Base-by-base conservation (phyloP, 1,284 basidiomycete species). In the Veloboletus limbatus region DNA sequence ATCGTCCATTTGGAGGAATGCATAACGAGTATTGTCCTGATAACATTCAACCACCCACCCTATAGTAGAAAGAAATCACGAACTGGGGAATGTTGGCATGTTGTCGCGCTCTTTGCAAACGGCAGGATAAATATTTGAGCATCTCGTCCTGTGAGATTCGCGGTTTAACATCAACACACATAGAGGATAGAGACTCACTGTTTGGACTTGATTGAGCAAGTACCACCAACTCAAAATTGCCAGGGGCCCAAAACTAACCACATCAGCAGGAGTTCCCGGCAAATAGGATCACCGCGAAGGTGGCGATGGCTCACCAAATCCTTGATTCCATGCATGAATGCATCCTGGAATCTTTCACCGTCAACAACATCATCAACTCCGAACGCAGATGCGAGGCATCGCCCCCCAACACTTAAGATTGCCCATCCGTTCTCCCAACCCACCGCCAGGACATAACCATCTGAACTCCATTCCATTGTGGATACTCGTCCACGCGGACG, bases 391-490 rank as follows among this genome's bases (percentile, higher is more conserved):
- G 84, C 84, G 46, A 92, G 72, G 65, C 93, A 86, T 50, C 93
- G 76, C 10, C 97, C 95, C 21, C 91, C 90, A 25, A 96, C 85
- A 62, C 89, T 95, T 75, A 94, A 93, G 4, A 97, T 78, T 0
- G 86, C 89, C 89, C 94, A 97, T 4, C 93, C 95, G 47, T 80
- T 69, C 52, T 84, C 77, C 85, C 92, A 98, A 0, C 92, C 95
- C 1, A 94, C 92, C n/a, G 94, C 95, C n/a, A 99, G 75, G 1
- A 92, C 92, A 67, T 97, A 93, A 1, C 96, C 97, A 67, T 99
- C 97, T 3, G 88, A 89, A 47, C 86, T 95, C 92, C 94, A 97
- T 54, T 92, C 82, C 65, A 97, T 75, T 11, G 81, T 69, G 36
- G 70, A 79, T 2, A 97, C 86, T n/a, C 76, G 66, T 0, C 95